Evolutionary conservation across 2,329 filamentous ascomycete genomes (phyloP).

Genomic region (Orbilia ellipsospora): DNA sequence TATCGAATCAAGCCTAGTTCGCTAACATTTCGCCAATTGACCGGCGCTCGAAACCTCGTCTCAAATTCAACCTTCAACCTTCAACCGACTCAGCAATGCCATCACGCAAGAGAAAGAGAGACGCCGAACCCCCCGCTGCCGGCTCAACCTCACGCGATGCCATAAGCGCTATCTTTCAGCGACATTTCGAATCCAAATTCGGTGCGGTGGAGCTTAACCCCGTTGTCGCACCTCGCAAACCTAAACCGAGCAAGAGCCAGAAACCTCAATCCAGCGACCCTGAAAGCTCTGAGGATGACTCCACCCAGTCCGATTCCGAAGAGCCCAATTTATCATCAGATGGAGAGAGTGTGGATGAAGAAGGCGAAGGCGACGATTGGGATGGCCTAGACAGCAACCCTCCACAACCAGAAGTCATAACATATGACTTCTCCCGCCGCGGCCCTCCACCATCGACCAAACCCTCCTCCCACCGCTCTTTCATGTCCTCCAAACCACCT

Average conservation of each 20-base stretch:
- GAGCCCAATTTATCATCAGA: neutral
- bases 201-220: conserved; percentile 32
- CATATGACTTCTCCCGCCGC: conserved; percentile 52
- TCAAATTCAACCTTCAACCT: neutral
- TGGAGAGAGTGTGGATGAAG: neutral
- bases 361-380: conserved; percentile 3
- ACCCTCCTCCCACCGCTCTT: conserved; percentile 42
- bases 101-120: conserved; percentile 48
- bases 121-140: too few relatives aligned
- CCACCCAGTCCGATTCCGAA: neutral
- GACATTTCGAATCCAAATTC: conserved; percentile 47
- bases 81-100: conserved; percentile 24
- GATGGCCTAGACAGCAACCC: conserved; percentile 15
- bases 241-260: neutral
- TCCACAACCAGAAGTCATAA: conserved; percentile 27
- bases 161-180: conserved; percentile 39
- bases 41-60: too few relatives aligned
- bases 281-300: neutral
- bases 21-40: too few relatives aligned
- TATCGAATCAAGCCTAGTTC: too few relatives aligned
- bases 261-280: conserved; percentile 3
- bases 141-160: conserved; percentile 23
- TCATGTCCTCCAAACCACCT: conserved; percentile 50
- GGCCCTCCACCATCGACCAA: conserved; percentile 41
- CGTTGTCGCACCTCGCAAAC: neutral